Evolutionary conservation across 768 basidiomycete genomes (phyloP).

Genomic region (Termitomyces sp.): DNA sequence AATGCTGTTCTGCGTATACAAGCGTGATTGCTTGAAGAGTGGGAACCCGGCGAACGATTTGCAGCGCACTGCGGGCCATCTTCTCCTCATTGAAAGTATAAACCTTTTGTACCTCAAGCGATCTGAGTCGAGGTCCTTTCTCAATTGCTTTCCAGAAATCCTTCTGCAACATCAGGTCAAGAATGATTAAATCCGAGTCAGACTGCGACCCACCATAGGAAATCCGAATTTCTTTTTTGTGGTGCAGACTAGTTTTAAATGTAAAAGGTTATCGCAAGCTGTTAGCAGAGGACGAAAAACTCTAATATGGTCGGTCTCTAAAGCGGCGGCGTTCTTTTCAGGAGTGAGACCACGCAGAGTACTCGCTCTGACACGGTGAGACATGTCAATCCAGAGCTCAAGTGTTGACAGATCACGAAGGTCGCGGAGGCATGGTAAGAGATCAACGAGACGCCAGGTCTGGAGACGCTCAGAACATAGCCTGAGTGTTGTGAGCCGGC

Average conservation of each 20-base stretch:
- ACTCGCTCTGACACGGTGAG: conserved; percentile 6
- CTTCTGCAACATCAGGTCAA: conserved; percentile 3
- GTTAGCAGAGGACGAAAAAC: conserved; percentile 14
- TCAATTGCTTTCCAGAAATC: conserved; percentile 15
- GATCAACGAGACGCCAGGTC: conserved; percentile 13
- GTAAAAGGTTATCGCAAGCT: conserved; percentile 12
- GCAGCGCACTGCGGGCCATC: conserved; percentile 13
- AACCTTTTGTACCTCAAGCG: conserved; percentile 16
- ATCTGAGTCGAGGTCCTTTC: conserved; percentile 12
- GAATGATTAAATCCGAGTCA: background rate
- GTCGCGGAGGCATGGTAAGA: conserved; percentile 10
- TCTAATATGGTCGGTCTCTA: conserved; percentile 16
- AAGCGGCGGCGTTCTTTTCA: conserved; percentile 8
- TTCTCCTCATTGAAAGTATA: conserved; percentile 9
- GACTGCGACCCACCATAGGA: conserved; percentile 11
- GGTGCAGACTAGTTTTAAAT: conserved; percentile 16
- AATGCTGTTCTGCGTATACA: conserved; percentile 9
- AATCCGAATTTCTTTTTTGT: conserved; percentile 15
- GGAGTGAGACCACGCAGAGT: conserved; percentile 1
- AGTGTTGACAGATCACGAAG: conserved; percentile 11
- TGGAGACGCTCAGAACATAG: conserved; percentile 16
- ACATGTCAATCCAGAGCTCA: conserved; percentile 17
- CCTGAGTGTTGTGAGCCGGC: conserved; percentile 12
- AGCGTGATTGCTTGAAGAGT: conserved; percentile 13
- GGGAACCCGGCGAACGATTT: conserved; percentile 10